phyloP scores from a whole-genome alignment of 352 stramenopile genomes.

The Globisporangium heterothallicum region DNA sequence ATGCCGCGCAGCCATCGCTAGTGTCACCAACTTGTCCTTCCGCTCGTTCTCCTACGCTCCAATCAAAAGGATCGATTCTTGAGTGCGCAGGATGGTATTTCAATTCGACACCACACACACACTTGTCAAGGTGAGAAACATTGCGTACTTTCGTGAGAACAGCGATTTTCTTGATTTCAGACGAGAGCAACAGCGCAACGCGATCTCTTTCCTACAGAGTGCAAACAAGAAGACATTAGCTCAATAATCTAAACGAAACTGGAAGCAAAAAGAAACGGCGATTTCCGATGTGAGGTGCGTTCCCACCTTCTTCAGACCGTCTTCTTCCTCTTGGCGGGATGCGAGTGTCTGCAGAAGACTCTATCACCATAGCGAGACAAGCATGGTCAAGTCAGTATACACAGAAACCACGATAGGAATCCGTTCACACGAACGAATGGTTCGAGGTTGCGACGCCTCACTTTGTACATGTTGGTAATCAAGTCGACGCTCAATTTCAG shows the following conservation, averaged over 20 bases:
- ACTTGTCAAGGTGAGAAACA: background rate
- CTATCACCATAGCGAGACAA: slow-evolving; percentile 8
- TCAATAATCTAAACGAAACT: background rate
- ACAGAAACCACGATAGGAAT: too few species aligned
- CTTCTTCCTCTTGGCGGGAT: slow-evolving; percentile 50
- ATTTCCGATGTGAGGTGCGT: background rate
- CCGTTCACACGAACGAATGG: too few species aligned
- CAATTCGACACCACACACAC: too few species aligned
- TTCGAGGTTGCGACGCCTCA: slow-evolving; percentile 1
- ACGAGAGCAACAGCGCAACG: slow-evolving; percentile 39
- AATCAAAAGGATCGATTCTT: too few species aligned
- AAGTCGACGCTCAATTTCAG: slow-evolving; percentile 81
- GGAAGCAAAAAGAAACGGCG: too few species aligned
- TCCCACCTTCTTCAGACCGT: slow-evolving; percentile 51
- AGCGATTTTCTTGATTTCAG: slow-evolving; percentile 77
- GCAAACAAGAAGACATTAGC: too few species aligned
- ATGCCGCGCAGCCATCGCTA: slow-evolving; percentile 74
- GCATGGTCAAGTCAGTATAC: background rate
- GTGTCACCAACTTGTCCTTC: slow-evolving; percentile 67
- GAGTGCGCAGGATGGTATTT: too few species aligned
- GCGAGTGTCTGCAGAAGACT: slow-evolving; percentile 40
- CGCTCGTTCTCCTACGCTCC: slow-evolving; percentile 42
- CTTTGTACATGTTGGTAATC: slow-evolving; percentile 87
- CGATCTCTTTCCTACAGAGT: slow-evolving; percentile 43
- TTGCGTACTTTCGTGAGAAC: slow-evolving; percentile 45